Conservation (phyloP, 1,284 basidiomycete species). For the Pholiota adiposa region DNA sequence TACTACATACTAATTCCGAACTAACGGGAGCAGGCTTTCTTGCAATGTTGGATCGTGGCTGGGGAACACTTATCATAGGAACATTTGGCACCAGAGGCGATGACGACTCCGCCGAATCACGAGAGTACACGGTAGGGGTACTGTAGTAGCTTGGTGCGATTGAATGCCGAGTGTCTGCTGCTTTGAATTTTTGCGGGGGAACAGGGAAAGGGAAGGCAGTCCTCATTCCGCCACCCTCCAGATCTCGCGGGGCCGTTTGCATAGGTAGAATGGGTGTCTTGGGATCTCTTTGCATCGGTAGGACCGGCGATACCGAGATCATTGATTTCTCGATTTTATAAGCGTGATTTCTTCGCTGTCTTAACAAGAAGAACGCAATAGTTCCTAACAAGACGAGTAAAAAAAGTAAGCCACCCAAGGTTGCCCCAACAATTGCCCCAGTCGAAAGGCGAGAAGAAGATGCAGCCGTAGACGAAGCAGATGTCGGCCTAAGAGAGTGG, state of each 20-base stretch:
- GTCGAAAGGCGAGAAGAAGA: constrained; percentile 17
- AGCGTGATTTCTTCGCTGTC: constrained; percentile 20
- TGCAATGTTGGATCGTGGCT: constrained; percentile 21
- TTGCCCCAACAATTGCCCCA: constrained; percentile 20
- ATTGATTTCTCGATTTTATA: constrained; percentile 22
- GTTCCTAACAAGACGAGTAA: constrained; percentile 29
- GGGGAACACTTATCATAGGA: constrained; percentile 25
- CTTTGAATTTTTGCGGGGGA: constrained; percentile 5
- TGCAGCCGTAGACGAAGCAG: constrained; percentile 8
- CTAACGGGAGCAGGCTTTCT: constrained; percentile 20
- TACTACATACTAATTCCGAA: constrained; percentile 17
- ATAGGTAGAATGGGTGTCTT: constrained; percentile 41
- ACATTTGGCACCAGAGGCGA: constrained; percentile 27
- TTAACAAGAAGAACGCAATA: constrained; percentile 34
- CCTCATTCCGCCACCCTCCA: constrained; percentile 34
- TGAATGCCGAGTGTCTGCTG: constrained; percentile 29
- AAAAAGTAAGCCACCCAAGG: constrained; percentile 17
- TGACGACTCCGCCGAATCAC: constrained; percentile 25
- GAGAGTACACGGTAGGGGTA: constrained; percentile 23
- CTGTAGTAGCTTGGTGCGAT: constrained; percentile 41
- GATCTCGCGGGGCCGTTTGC: constrained; percentile 36
- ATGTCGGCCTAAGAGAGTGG: constrained; percentile 4
- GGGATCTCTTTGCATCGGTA: constrained; percentile 45
- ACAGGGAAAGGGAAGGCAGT: constrained; percentile 27
- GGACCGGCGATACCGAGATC: constrained; percentile 32